Evolutionary conservation across 164 flowering plant genomes (phyloP).

Genomic region (Kingdonia uniflora): DNA sequence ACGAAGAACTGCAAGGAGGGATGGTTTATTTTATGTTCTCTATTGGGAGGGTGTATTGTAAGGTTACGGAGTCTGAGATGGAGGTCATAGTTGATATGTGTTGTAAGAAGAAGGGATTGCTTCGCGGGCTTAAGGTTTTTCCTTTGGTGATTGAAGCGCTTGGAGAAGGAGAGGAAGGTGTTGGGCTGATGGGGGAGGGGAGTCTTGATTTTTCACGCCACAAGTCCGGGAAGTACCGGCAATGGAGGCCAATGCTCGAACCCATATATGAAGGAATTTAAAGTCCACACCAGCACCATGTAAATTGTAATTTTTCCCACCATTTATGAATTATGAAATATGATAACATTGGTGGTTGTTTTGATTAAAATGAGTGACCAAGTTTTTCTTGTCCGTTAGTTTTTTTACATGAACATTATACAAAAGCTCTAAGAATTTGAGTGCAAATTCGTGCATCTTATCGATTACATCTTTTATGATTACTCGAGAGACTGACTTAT

Average conservation of each 20-base stretch:
- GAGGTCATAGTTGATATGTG: constrained; percentile 14
- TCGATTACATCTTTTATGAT: too few species aligned
- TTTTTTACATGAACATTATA: too few species aligned
- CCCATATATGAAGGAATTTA: constrained; percentile 19
- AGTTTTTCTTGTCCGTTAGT: too few species aligned
- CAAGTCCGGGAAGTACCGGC: constrained; percentile 5
- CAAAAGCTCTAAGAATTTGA: too few species aligned
- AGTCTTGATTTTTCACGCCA: constrained; percentile 1
- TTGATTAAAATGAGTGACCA: too few species aligned
- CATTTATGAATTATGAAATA: too few species aligned
- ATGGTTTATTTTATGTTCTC: constrained; percentile 29
- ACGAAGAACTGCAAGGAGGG: constrained; percentile 30
- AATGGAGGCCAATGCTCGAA: constrained; percentile 31
- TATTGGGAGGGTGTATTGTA: constrained; percentile 16
- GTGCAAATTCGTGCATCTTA: too few species aligned
- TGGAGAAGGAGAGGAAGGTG: neutral
- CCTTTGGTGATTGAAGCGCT: neutral
- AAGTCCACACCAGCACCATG: neutral
- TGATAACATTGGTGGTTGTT: too few species aligned
- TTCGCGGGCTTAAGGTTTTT: constrained; percentile 5
- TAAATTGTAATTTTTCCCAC: too few species aligned
- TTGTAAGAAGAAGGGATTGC: neutral
- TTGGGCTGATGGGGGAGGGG: neutral
- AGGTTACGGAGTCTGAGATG: constrained; percentile 24
- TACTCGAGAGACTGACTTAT: too few species aligned